Evolutionary conservation across 2,329 filamentous ascomycete species (phyloP).

Genomic region (Aureobasidium sp.): DNA sequence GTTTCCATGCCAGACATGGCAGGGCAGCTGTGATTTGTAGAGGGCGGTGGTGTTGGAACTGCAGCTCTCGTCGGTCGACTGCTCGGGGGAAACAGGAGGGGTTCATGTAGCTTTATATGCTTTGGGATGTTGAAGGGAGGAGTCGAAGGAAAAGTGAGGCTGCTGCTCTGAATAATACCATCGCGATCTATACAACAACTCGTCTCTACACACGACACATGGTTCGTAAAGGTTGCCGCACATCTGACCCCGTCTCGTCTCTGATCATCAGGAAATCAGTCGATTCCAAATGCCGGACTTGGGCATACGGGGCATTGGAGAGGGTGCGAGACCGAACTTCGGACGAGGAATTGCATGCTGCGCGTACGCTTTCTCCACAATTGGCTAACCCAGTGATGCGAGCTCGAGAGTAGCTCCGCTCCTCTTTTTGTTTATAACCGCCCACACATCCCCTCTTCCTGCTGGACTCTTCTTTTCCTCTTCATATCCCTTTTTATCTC

Average conservation of each 20-base stretch:
- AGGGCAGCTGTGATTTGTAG: not conserved
- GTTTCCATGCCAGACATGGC: not conserved
- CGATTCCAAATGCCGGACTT: conserved; percentile 11
- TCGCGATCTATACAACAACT: not conserved
- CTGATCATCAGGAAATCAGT: not conserved
- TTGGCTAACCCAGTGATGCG: not conserved
- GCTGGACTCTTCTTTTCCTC: not conserved
- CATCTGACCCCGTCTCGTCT: not conserved
- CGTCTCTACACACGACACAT: not conserved
- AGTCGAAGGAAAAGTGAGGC: not conserved
- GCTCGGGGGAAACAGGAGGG: not conserved
- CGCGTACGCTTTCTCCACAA: conserved; percentile 8
- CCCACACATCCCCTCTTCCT: not conserved
- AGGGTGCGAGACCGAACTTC: not conserved
- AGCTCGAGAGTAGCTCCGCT: not conserved
- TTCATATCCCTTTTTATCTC: not conserved
- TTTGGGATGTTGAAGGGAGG: not conserved
- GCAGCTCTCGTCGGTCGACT: not conserved
- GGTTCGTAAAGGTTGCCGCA: no score
- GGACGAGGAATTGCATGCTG: not conserved
- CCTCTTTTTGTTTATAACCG: conserved; percentile 1
- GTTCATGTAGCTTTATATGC: not conserved
- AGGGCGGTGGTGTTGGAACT: not conserved
- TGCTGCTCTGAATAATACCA: not conserved
- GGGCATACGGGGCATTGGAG: not conserved